A percentile compares a stretch with the other conserved stretches of the same genome.
Conservation (phyloP, 768 basidiomycete species). For the Leccinum subtestaceum region DNA sequence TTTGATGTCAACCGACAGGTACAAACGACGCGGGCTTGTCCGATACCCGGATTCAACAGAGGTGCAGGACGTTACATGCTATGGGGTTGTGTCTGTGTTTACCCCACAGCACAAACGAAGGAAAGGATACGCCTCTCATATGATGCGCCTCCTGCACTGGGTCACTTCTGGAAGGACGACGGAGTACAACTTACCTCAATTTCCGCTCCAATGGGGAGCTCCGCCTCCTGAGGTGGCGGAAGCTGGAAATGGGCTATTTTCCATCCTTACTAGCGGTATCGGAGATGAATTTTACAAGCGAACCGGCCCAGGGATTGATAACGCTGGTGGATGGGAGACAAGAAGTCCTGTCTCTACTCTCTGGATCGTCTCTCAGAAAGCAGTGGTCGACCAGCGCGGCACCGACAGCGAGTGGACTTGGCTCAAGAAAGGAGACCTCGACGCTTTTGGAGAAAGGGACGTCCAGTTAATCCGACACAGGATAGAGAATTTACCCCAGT, state of each 20-base stretch:
- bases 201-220: constrained; percentile 43
- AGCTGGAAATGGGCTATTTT: constrained; percentile 43
- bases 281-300: constrained; percentile 44
- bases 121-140: constrained; percentile 57
- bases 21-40: constrained; percentile 33
- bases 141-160: constrained; percentile 66
- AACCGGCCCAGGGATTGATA: constrained; percentile 35
- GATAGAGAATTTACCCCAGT: constrained; percentile 16
- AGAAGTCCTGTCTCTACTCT: constrained; percentile 37
- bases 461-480: constrained; percentile 35
- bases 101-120: constrained; percentile 47
- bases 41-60: constrained; percentile 24
- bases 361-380: constrained; percentile 34
- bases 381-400: background rate
- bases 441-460: constrained; percentile 41
- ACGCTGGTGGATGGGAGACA: constrained; percentile 44
- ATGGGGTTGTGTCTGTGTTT: constrained; percentile 57
- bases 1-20: constrained; percentile 23
- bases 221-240: constrained; percentile 37
- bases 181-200: constrained; percentile 30
- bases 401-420: constrained; percentile 16
- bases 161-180: constrained; percentile 38
- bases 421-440: constrained; percentile 38
- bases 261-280: constrained; percentile 53
- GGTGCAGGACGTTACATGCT: constrained; percentile 40